A percentile compares a stretch with the other conserved stretches of the same genome.
phyloP scores from a whole-genome alignment of 495 filamentous ascomycete species.

The Chlorociboria aeruginascens region DNA sequence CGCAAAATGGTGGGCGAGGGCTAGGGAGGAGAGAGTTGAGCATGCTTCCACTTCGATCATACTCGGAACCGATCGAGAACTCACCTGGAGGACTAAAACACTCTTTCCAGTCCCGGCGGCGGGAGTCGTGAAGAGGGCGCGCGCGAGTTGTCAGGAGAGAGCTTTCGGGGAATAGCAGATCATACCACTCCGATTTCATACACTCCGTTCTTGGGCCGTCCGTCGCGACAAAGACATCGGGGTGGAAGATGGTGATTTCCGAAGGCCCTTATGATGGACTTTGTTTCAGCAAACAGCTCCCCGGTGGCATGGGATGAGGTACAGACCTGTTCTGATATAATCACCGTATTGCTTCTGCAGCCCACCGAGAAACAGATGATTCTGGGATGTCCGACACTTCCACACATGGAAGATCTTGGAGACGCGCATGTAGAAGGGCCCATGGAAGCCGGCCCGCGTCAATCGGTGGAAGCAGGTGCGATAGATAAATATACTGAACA shows the following conservation, averaged over 20 bases:
- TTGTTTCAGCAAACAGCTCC: background rate
- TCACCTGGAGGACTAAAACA: slow-evolving; percentile 19
- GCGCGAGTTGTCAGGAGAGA: slow-evolving; percentile 29
- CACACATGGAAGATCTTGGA: slow-evolving; percentile 30
- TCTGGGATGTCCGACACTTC: slow-evolving; percentile 20
- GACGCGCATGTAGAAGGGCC: slow-evolving; percentile 28
- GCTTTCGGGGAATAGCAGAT: slow-evolving; percentile 25
- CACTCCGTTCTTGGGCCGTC: slow-evolving; percentile 22
- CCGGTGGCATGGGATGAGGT: background rate
- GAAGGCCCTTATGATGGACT: slow-evolving; percentile 11
- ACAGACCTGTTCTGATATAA: slow-evolving; percentile 29
- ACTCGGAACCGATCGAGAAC: background rate
- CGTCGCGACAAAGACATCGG: slow-evolving; percentile 20
- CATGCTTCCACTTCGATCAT: background rate
- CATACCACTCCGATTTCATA: slow-evolving; percentile 34
- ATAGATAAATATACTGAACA: slow-evolving; percentile 34
- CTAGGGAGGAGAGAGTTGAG: background rate
- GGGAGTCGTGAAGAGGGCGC: slow-evolving; percentile 15
- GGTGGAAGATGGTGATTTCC: slow-evolving; percentile 25
- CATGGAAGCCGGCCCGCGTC: slow-evolving; percentile 31
- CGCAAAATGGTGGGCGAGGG: slow-evolving; percentile 9
- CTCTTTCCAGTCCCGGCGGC: slow-evolving; percentile 27
- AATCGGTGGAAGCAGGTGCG: slow-evolving; percentile 33
- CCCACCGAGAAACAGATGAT: slow-evolving; percentile 24
- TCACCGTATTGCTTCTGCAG: slow-evolving; percentile 28